Conservation (phyloP, 345 rosid species). For the Dipteronia dyeriana region DNA sequence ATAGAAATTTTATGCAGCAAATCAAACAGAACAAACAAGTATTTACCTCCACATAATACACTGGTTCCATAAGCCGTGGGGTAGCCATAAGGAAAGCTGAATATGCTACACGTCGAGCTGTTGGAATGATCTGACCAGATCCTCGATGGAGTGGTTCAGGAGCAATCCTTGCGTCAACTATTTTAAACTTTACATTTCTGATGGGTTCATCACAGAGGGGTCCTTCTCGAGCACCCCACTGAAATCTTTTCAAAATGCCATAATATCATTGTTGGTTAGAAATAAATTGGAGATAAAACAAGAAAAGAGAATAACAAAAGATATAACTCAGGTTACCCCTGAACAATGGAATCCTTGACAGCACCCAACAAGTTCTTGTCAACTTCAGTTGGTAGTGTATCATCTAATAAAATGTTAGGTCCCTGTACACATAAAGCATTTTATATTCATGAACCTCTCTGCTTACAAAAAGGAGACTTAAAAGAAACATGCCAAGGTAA, state of each 20-base stretch:
- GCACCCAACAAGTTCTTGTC: slow-evolving; percentile 80
- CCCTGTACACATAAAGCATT: slow-evolving; percentile 48
- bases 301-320: neutral
- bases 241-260: slow-evolving; percentile 57
- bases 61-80: slow-evolving; percentile 98
- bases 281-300: slow-evolving; percentile 20
- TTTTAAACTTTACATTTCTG: slow-evolving; percentile 94
- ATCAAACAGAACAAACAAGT: neutral
- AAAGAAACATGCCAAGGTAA: neutral
- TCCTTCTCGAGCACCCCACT: slow-evolving; percentile 99
- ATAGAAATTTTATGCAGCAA: neutral
- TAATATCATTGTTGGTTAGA: slow-evolving; percentile 15
- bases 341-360: slow-evolving; percentile 93
- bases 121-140: slow-evolving; percentile 98
- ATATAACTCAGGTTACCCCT: slow-evolving; percentile 57
- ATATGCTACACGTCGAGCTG: slow-evolving; percentile 93
- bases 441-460: neutral
- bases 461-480: neutral
- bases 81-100: slow-evolving; percentile 97
- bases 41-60: slow-evolving; percentile 93
- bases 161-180: slow-evolving; percentile 95
- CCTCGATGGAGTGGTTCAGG: slow-evolving; percentile 88
- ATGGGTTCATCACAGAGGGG: slow-evolving; percentile 98
- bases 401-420: slow-evolving; percentile 89
- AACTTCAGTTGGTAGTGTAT: slow-evolving; percentile 93